Conservation (phyloP, 228 moss, liverwort and hornwort species). For the Sphagnum magellanicum region DNA sequence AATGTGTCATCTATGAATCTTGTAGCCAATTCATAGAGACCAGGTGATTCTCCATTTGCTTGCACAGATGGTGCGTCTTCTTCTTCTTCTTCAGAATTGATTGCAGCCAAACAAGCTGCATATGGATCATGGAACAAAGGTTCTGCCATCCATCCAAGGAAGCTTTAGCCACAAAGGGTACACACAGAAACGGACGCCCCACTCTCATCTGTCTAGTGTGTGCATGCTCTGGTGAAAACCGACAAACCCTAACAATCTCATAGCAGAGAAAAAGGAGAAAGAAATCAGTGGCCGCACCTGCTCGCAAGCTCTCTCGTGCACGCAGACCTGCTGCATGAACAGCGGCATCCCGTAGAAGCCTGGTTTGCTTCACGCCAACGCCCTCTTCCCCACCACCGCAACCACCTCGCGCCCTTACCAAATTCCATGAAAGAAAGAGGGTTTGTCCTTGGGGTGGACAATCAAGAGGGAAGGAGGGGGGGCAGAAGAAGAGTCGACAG, state of each 20-base stretch:
- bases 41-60: conserved; percentile 9
- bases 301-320: conserved; percentile 29
- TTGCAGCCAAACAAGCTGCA: conserved; percentile 30
- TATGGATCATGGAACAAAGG: conserved; percentile 56
- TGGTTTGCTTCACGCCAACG: no score
- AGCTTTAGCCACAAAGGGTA: neutral
- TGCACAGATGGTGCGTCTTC: neutral
- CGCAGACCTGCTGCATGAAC: conserved; percentile 17
- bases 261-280: neutral
- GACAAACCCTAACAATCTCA: neutral
- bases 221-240: neutral
- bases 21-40: conserved; percentile 41
- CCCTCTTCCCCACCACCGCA: no score
- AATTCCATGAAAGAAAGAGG: no score
- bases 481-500: no score
- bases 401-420: no score
- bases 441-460: no score
- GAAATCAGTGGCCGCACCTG: conserved; percentile 10
- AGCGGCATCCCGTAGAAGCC: neutral
- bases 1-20: conserved; percentile 55
- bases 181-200: neutral
- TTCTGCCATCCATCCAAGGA: conserved; percentile 17
- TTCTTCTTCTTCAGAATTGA: conserved; percentile 2
- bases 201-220: no score
- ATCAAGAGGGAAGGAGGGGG: no score